A percentile compares a stretch with the other conserved stretches of the same genome.
Conservation (phyloP, 2,329 filamentous ascomycete species). For the Beauveria sp. region DNA sequence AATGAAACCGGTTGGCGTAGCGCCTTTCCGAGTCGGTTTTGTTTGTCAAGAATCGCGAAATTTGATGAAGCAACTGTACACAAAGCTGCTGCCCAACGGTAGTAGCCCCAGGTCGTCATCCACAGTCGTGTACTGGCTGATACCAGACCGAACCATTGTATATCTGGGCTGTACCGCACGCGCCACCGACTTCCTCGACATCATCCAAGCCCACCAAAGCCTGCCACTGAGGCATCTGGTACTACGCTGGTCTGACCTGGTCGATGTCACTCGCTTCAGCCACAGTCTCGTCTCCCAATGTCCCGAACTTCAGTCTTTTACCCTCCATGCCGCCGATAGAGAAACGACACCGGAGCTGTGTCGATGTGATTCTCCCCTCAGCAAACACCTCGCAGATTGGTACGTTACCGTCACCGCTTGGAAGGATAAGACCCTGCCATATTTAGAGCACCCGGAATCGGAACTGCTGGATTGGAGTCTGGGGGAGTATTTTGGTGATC, state of each 20-base stretch:
- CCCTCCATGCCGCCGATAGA: slow-evolving; percentile 1
- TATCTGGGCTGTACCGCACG: slow-evolving; percentile 9
- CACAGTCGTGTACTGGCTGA: slow-evolving; percentile 5
- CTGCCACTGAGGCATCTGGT: slow-evolving; percentile 5
- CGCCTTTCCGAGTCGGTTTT: neutral
- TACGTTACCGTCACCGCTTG: neutral
- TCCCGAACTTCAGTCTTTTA: slow-evolving; percentile 3
- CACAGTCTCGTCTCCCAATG: slow-evolving; percentile 1
- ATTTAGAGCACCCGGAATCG: slow-evolving; percentile 3
- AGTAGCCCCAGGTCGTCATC: neutral
- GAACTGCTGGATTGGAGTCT: neutral
- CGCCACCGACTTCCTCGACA: slow-evolving; percentile 10
- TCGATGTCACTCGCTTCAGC: slow-evolving; percentile 4
- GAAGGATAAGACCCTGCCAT: neutral
- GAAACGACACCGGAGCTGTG: slow-evolving; percentile 3
- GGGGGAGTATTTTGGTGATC: slow-evolving; percentile 4
- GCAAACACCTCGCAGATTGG: neutral
- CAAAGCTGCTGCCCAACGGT: neutral
- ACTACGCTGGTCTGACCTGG: slow-evolving; percentile 1
- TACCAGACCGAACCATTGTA: slow-evolving; percentile 3
- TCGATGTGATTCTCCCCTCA: slow-evolving; percentile 3
- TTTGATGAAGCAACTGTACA: slow-evolving; percentile 1
- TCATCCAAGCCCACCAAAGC: slow-evolving; percentile 2
- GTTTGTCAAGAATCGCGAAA: slow-evolving; percentile 7
- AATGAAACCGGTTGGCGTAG: slow-evolving; percentile 3